Base-by-base conservation (phyloP, 129 eudicot genomes). In the Daucus carota region DNA sequence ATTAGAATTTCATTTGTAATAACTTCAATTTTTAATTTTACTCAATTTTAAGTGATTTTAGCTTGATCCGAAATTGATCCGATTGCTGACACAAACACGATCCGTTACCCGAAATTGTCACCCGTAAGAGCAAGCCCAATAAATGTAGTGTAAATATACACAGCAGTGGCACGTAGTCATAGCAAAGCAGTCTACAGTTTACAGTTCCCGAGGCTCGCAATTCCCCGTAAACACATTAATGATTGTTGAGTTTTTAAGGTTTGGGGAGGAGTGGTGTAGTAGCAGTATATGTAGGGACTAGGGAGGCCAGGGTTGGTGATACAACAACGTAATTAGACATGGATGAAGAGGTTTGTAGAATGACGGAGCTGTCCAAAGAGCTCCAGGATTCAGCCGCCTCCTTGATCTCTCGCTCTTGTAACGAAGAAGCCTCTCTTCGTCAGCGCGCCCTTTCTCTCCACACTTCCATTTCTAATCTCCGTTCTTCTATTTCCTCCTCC, bases 321-420 rank as follows among this genome's bases (percentile, higher is more conserved):
- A 5, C 40, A 36, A 5, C 40, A 36, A 1, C 2, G 40, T 36
- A 36, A 1, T 36, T 36, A 36, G 40, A 36, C 40, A 84, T 63
- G 34, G 92, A 83, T 18, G 90, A 83, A 24, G 90, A 92, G 63
- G 92, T 83, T n/a, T 80, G 79, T 50, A 72, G 84, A 78, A 81
- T 92, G 9, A 81, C 82, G 45, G 97, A 92, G 80, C 88, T 81
- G 78, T 89, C 93, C 20, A 92, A 86, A 73, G 96, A 87, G 87
- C 77, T 92, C 73, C 93, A 92, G 82, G 97, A 92, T 26, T 59
- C 91, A 43, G 93, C 97, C 4, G 81, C 96, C 4, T 76, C 90
- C 2, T 84, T 90, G 24, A 90, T 92, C 73, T 81, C 96, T 17
- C 69, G 87, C 18, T 84, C 84, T 48, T 76, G 91, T 6, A 86